Evolutionary conservation across 805 yeast species (phyloP).

Genomic region (Kuraishia ogatae): DNA sequence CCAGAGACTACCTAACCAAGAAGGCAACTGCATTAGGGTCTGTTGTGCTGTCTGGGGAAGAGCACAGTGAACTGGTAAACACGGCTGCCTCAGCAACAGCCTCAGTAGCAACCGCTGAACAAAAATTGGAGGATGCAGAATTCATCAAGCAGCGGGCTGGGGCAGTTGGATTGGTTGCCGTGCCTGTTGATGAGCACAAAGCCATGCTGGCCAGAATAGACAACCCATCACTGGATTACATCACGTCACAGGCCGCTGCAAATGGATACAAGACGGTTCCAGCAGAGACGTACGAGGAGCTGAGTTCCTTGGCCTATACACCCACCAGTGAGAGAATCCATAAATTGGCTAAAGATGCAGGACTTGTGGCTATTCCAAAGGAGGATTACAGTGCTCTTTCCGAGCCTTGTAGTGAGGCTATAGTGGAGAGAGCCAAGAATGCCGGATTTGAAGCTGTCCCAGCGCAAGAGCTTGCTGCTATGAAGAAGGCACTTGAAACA

Average conservation of each 20-base stretch:
- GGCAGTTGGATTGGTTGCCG: slow-evolving; percentile 16
- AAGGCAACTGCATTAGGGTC: slow-evolving; percentile 19
- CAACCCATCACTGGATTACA: slow-evolving; percentile 12
- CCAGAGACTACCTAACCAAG: slow-evolving; percentile 21
- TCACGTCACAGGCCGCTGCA: slow-evolving; percentile 10
- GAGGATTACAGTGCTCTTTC: slow-evolving; percentile 14
- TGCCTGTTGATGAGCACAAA: slow-evolving; percentile 14
- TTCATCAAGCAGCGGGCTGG: slow-evolving; percentile 19
- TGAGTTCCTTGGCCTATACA: slow-evolving; percentile 4
- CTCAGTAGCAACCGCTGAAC: neutral
- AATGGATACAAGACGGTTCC: slow-evolving; percentile 12
- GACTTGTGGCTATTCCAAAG: slow-evolving; percentile 18
- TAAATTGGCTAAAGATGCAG: slow-evolving; percentile 12
- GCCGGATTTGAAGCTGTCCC: neutral
- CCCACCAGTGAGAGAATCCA: slow-evolving; percentile 10
- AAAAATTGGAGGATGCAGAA: slow-evolving; percentile 14
- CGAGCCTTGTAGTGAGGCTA: neutral
- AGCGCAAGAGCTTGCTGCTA: neutral
- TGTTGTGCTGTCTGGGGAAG: slow-evolving; percentile 10
- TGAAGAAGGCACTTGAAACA: slow-evolving; percentile 4
- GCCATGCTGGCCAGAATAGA: slow-evolving; percentile 10
- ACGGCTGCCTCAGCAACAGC: slow-evolving; percentile 1
- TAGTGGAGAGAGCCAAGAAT: neutral
- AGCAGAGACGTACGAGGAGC: slow-evolving; percentile 7
- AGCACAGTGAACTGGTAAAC: slow-evolving; percentile 7